phyloP scores from a whole-genome alignment of 805 yeast species.

The Zygoascus biomembranicola region DNA sequence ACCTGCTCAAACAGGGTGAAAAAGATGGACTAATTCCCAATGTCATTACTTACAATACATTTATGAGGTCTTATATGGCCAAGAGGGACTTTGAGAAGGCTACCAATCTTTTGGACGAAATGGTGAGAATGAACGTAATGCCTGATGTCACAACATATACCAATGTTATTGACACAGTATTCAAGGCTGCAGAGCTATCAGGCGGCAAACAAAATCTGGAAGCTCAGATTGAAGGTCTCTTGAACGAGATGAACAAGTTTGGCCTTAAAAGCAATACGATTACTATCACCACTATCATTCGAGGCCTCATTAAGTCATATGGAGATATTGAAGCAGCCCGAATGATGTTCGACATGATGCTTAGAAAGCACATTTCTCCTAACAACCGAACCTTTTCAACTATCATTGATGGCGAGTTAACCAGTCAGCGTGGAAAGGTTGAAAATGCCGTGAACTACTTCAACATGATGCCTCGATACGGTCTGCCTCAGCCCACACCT shows the following conservation, averaged over 20 bases:
- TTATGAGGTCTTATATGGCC: slow-evolving; percentile 38
- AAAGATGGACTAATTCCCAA: slow-evolving; percentile 36
- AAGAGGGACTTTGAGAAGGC: slow-evolving; percentile 37
- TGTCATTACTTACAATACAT: slow-evolving; percentile 43
- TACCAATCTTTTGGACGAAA: slow-evolving; percentile 39
- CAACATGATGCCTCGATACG: slow-evolving; percentile 17
- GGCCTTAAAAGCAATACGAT: slow-evolving; percentile 36
- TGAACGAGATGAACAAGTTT: slow-evolving; percentile 34
- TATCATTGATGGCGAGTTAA: slow-evolving; percentile 25
- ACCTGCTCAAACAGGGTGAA: slow-evolving; percentile 29
- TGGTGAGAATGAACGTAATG: slow-evolving; percentile 34
- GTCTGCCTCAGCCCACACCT: slow-evolving; percentile 21
- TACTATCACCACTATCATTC: slow-evolving; percentile 45
- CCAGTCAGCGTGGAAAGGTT: slow-evolving; percentile 16
- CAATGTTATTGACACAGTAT: slow-evolving; percentile 44
- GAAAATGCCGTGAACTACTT: slow-evolving; percentile 17
- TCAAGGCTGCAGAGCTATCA: slow-evolving; percentile 32
- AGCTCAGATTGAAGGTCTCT: slow-evolving; percentile 28
- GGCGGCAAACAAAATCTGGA: background rate
- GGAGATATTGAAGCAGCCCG: slow-evolving; percentile 45
- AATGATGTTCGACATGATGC: slow-evolving; percentile 37
- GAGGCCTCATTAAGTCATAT: slow-evolving; percentile 43
- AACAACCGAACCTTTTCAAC: slow-evolving; percentile 24
- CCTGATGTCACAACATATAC: slow-evolving; percentile 62
- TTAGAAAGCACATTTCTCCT: slow-evolving; percentile 24